These are phyloP conservation scores for Candida fluviatilis DNA, from an alignment of 805 yeast species.

Conservation along the genomic window DNA sequence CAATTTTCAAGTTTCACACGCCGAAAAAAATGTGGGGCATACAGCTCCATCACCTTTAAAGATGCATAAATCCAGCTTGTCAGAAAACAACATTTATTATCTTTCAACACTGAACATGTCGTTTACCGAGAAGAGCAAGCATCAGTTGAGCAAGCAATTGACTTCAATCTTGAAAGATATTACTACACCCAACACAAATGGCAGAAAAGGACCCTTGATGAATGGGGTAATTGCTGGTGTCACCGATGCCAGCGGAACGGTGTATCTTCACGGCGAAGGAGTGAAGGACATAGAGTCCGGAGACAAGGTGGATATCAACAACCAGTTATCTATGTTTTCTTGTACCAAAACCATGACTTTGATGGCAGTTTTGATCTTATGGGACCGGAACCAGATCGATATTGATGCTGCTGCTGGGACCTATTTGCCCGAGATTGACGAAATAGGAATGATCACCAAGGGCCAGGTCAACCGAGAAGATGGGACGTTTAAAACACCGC, in stretches of 20 bases:
- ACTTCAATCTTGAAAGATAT: constrained; percentile 6
- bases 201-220: constrained; percentile 9
- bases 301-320: constrained; percentile 14
- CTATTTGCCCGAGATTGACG: constrained; percentile 29
- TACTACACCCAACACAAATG: constrained; percentile 8
- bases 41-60: too few relatives aligned
- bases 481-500: constrained; percentile 19
- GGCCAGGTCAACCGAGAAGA: constrained; percentile 20
- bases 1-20: background rate
- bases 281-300: constrained; percentile 13
- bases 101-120: too few relatives aligned
- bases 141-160: constrained; percentile 3
- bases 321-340: constrained; percentile 21
- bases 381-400: constrained; percentile 27
- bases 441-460: constrained; percentile 21
- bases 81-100: too few relatives aligned
- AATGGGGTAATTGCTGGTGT: constrained; percentile 27
- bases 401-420: constrained; percentile 30
- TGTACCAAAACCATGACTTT: constrained; percentile 33
- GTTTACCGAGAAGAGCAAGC: constrained; percentile 3
- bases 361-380: constrained; percentile 31
- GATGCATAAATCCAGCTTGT: too few relatives aligned
- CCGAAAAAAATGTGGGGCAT: background rate
- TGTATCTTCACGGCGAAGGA: constrained; percentile 23
- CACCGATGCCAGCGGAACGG: constrained; percentile 17